Evolutionary conservation across 2,329 filamentous ascomycete species (phyloP).

Genomic region (Calonectria naviculata): DNA sequence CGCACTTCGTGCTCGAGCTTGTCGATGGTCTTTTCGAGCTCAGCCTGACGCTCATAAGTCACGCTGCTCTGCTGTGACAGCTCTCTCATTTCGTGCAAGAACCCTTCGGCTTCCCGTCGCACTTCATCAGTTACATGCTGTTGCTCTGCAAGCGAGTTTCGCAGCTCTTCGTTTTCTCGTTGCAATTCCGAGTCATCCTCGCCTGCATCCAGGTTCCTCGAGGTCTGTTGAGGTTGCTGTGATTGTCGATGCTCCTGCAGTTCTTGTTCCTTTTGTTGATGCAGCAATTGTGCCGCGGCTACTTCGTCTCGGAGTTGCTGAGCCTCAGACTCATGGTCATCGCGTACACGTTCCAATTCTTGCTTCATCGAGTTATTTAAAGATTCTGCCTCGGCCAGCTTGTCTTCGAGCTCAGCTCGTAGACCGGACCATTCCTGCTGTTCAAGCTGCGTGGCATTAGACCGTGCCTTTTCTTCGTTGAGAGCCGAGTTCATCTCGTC

Average conservation of each 20-base stretch:
- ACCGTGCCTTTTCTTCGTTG: constrained; percentile 67
- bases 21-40: constrained; percentile 79
- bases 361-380: constrained; percentile 84
- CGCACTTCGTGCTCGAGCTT: constrained; percentile 85
- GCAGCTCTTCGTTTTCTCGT: constrained; percentile 76
- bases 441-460: constrained; percentile 66
- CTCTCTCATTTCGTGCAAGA: constrained; percentile 88
- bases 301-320: constrained; percentile 73
- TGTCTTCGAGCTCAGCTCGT: constrained; percentile 75
- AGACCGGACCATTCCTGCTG: constrained; percentile 78
- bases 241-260: not conserved
- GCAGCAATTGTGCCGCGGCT: constrained; percentile 56
- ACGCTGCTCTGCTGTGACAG: constrained; percentile 84
- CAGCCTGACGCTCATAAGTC: constrained; percentile 84
- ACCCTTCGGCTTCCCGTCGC: constrained; percentile 82
- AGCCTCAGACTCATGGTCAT: constrained; percentile 73
- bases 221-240: constrained; percentile 46
- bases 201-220: constrained; percentile 35
- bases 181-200: constrained; percentile 66
- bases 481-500: constrained; percentile 67
- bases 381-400: constrained; percentile 78
- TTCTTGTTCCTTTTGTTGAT: not conserved
- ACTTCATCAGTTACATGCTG: constrained; percentile 89
- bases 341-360: constrained; percentile 80
- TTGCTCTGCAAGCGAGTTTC: constrained; percentile 76